Evolutionary conservation across 768 basidiomycete species (phyloP), one percentile per base, ranked within the genome.

Genomic region (Psilocybe azurescens): DNA sequence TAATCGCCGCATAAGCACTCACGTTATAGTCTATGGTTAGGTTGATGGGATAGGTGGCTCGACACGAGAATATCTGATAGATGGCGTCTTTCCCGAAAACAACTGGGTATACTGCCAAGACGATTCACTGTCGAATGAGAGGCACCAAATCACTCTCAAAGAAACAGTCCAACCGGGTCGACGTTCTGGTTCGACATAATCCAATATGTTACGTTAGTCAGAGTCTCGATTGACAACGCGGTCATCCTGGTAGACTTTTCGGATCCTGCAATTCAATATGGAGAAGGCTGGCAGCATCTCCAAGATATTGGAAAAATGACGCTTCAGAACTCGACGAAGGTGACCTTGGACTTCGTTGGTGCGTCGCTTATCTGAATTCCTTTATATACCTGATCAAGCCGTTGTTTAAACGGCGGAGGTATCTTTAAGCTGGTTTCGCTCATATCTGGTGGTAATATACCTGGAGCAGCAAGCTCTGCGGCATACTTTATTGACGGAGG

Each of bases 401-500:
- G 24, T 24, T 24, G 1, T 24, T 24, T 24, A 24, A 24, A 24
- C 2, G 56, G 4, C 10, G 5, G 28, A 11, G 11, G 33, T 36
- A 36, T 29, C 39, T 13, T 29, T 46, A 8, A 56, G 46, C 11
- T 56, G 56, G 56, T 18, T 47, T 56, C 56, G 16, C 39, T 56
- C 24, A 56, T 56, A 9, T 24, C 56, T 13, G 32, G 44, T 46
- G 56, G 29, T 5, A 20, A 46, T 7, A 36, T 36, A n/a, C 56
- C 56, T 6, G 10, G 46, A 16, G 56, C 38, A 4, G 5, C 13
- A 10, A 46, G 39, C 7, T 56, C 56, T 30, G 72, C 60, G 24
- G 67, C 62, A 7, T 67, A 67, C 36, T 55, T 60, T 5, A 58
- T 67, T 14, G 66, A 67, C 49, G 62, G 57, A 3, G 55, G 51